Evolutionary conservation across 2,329 filamentous ascomycete genomes (phyloP).

Genomic region (Truncatella angustata): DNA sequence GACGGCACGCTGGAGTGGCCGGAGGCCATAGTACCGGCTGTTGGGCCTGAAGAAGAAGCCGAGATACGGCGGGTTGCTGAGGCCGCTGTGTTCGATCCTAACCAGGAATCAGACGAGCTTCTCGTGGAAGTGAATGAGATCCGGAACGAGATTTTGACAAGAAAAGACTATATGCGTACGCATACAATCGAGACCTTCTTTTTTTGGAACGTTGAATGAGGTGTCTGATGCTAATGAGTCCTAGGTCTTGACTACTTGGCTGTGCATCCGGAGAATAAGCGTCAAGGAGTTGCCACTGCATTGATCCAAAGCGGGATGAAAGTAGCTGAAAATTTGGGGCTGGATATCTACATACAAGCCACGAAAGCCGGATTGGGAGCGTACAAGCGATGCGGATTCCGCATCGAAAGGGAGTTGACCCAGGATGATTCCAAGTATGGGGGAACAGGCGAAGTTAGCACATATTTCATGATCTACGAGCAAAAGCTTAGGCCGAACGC

Average conservation of each 20-base stretch:
- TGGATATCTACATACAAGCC: conserved; percentile 23
- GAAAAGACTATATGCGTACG: conserved; percentile 5
- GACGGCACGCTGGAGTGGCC: conserved; percentile 1
- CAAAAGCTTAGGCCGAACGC: not conserved
- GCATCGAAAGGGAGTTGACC: conserved; percentile 18
- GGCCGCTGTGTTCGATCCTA: conserved; percentile 3
- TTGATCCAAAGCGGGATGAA: conserved; percentile 24
- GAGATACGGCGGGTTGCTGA: conserved; percentile 2
- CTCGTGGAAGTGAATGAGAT: not conserved
- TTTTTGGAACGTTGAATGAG: too few relatives aligned
- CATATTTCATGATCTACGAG: conserved; percentile 13
- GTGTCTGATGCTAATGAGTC: not conserved
- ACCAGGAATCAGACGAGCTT: not conserved
- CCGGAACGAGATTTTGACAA: not conserved
- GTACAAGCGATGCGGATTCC: conserved; percentile 24
- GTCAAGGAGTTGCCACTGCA: conserved; percentile 23
- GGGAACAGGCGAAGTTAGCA: conserved; percentile 15
- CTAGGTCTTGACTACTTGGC: conserved; percentile 26
- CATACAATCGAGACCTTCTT: not conserved
- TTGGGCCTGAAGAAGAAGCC: conserved; percentile 2
- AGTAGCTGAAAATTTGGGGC: conserved; percentile 20
- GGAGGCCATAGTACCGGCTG: conserved; percentile 4
- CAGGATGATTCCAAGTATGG: conserved; percentile 23
- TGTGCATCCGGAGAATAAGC: conserved; percentile 25
- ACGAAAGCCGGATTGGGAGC: conserved; percentile 19